Evolutionary conservation across 164 flowering plant species (phyloP), one percentile per base, ranked within the genome.

Genomic region (Magnolia changhungtana): DNA sequence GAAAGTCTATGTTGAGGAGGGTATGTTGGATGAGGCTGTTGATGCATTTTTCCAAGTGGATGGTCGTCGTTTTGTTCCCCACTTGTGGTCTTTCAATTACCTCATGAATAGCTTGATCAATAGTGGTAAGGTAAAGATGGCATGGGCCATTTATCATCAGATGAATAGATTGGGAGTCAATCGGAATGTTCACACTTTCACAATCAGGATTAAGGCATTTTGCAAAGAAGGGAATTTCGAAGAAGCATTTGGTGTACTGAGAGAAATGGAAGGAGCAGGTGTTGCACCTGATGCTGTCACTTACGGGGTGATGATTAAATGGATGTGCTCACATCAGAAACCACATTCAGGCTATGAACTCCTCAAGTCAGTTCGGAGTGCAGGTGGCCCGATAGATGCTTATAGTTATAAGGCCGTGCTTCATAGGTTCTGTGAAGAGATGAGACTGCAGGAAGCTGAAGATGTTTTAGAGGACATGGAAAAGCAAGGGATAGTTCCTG

Each of bases 21-120:
- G 80, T 7, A 86, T 86, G 94, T 90, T 89, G 79, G 89, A 87
- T 73, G 91, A 90, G 72, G 96, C 90, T 10, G 79, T 85, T 50
- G 87, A 87, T 73, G 61, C 80, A 45, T 76, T 90, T 45, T 88
- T 88, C 24, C 82, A 71, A 29, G 75, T 79, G 8, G 73, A 74
- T 63, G 74, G 84, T 31, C 71, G 59, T 58, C 88, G 89, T 9
- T 77, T 84, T 78, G 72, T 84, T 19, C 91, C 90, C 0, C 76
- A 71, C 80, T 78, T 90, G 51, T 75, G 74, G 55, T 66, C 91
- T 0, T 91, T 88, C 76, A 91, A 95, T 76, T 90, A 84, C 78
- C 76, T 94, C 21, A 76, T 94, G 75, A 90, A 86, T 76, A 74
- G 82, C 31, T 76, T 95, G 80, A 76, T 90, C 75, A 83, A 85